Percentiles rank a stretch among this genome's conserved stretches.
Evolutionary conservation across 805 yeast genomes (phyloP).

Genomic region (Starmerella bombi): DNA sequence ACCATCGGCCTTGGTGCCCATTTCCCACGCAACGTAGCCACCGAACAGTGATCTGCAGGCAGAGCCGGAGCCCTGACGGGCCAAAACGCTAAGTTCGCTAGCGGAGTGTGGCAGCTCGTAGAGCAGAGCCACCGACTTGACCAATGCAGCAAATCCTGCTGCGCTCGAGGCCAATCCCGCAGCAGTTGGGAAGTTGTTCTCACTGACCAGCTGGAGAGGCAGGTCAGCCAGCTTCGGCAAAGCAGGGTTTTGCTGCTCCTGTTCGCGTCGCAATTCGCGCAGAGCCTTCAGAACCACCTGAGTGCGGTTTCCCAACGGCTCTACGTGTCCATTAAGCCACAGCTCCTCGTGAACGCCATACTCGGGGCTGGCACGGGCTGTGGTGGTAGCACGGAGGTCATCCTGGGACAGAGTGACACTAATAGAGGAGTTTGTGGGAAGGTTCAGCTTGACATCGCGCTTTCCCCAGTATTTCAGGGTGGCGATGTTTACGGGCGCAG

Average conservation of each 20-base stretch:
- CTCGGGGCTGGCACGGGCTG: constrained; percentile 54
- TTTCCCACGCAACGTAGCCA: constrained; percentile 98
- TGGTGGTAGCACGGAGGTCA: constrained; percentile 82
- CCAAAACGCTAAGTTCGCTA: constrained; percentile 81
- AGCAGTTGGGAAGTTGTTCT: constrained; percentile 97
- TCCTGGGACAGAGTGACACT: constrained; percentile 87
- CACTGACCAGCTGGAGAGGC: constrained; percentile 71
- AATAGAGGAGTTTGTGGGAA: constrained; percentile 93
- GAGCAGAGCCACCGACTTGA: constrained; percentile 72
- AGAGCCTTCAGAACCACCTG: constrained; percentile 61
- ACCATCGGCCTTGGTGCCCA: constrained; percentile 72
- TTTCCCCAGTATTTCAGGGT: constrained; percentile 98
- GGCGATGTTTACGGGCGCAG: constrained; percentile 98
- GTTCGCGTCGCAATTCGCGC: constrained; percentile 46
- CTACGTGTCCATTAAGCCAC: constrained; percentile 76
- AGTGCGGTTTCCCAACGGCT: constrained; percentile 46
- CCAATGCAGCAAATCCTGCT: constrained; percentile 96
- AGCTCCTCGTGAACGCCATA: constrained; percentile 49
- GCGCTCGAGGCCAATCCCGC: constrained; percentile 98
- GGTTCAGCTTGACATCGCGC: constrained; percentile 72
- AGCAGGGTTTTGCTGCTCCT: constrained; percentile 43
- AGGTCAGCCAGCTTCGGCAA: constrained; percentile 39
- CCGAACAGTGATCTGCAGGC: constrained; percentile 96
- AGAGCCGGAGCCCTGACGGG: constrained; percentile 96
- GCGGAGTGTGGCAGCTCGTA: constrained; percentile 73